These are phyloP conservation scores for Colletotrichum sojae DNA, from an alignment of 2,329 filamentous ascomycete species.

Conservation along the genomic window DNA sequence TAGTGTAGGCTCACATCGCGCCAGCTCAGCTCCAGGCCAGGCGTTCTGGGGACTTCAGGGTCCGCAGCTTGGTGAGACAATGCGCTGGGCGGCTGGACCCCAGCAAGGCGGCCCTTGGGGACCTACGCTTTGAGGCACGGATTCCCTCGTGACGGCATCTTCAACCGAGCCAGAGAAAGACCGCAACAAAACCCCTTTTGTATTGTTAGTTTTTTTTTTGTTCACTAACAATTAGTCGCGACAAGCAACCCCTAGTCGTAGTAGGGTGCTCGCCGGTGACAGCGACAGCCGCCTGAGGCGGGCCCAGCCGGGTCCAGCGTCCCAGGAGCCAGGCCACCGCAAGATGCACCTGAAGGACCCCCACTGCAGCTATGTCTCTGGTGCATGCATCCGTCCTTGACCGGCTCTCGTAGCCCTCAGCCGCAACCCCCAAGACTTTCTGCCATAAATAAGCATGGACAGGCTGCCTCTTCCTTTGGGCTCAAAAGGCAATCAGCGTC, in stretches of 20 bases:
- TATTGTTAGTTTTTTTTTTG: neutral
- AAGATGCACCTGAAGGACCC: too few species aligned
- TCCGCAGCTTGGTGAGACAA: constrained; percentile 1
- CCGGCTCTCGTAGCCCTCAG: too few species aligned
- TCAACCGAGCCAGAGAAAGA: neutral
- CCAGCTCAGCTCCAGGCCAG: neutral
- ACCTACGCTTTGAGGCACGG: too few species aligned
- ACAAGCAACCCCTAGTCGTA: neutral
- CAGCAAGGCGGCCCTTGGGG: neutral
- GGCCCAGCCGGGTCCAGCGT: constrained; percentile 14
- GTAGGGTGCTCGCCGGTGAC: neutral
- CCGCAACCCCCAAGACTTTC: neutral
- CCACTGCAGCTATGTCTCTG: too few species aligned
- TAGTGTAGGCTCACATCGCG: neutral
- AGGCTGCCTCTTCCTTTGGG: neutral
- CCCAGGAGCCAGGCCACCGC: neutral
- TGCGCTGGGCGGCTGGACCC: constrained; percentile 17
- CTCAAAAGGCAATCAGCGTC: neutral
- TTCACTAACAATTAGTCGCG: neutral
- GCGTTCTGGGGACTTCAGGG: constrained; percentile 16
- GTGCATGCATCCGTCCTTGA: too few species aligned
- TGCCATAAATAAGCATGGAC: neutral
- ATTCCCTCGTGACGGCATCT: neutral
- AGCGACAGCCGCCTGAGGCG: constrained; percentile 16
- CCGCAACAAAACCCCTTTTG: neutral